These are phyloP conservation scores for Xylaria sp. DNA, from an alignment of 495 filamentous ascomycete species.

Conservation along the genomic window DNA sequence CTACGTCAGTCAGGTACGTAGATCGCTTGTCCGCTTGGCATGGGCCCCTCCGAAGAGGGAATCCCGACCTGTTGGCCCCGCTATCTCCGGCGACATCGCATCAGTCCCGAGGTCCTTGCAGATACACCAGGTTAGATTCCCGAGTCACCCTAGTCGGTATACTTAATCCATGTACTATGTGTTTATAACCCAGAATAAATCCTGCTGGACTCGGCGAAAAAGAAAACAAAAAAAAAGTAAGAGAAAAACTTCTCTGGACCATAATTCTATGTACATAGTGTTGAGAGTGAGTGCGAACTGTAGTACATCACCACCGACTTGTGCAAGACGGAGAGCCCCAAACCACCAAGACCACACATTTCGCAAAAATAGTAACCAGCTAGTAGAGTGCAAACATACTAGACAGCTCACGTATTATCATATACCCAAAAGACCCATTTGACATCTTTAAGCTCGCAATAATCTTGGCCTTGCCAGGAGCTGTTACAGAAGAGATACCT, in stretches of 20 bases:
- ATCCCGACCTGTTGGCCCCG: not conserved
- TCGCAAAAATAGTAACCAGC: not conserved
- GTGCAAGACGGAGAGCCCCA: not conserved
- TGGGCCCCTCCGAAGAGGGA: not conserved
- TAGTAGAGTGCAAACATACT: not conserved
- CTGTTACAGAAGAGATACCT: not conserved
- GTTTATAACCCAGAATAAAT: not conserved
- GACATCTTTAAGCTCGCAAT: not conserved
- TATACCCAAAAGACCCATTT: not conserved
- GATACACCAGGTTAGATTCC: not conserved
- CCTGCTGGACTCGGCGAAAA: not conserved
- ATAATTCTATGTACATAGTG: not conserved
- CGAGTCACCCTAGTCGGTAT: not conserved
- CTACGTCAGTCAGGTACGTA: conserved; percentile 20
- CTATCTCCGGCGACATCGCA: conserved; percentile 14
- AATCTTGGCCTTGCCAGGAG: not conserved
- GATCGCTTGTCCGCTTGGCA: not conserved
- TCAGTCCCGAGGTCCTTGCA: conserved; percentile 1
- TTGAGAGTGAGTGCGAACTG: not conserved
- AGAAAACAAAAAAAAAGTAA: not conserved
- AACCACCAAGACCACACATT: not conserved
- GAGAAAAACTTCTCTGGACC: not conserved
- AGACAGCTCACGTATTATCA: not conserved
- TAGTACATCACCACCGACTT: not conserved
- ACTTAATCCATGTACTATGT: not conserved